Base-by-base conservation (phyloP, 352 stramenopile species). In the Phytophthora capsici region DNA sequence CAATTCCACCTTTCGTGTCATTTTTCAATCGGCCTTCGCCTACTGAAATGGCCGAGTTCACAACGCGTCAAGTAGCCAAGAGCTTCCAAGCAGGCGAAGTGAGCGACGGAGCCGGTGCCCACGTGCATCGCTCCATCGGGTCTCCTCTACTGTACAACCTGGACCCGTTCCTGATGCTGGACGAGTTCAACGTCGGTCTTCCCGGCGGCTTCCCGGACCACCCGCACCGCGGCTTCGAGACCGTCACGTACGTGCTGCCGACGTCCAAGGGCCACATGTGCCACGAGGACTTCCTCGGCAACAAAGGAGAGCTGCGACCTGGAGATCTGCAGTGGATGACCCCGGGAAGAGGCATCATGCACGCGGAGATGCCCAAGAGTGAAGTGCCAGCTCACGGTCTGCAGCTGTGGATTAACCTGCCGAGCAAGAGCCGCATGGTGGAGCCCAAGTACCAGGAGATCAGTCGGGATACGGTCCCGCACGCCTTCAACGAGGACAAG, bases 221-320 rank as follows among this genome's bases (percentile, higher is more conserved):
- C 79, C 88, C 89, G 23, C 93, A 98, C 75, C 73, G 88, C 46
- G 91, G 93, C 43, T 98, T 98, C 68, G 77, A 96, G 44, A 98
- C 90, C 10, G 73, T 98, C 13, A 98, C 93, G 28, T 97, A 96
- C 73, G 78, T 93, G 65, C 68, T 97, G 45, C 77, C 73, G 19
- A 57, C 64, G 17, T 80, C 70, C 61, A 80, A 91, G 59, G 91
- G 93, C 41, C 84, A 88, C 32, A 92, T 98, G 73, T 67, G 70
- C 7, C 91, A 98, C 77, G 73, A 92, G 38, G 91, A 98, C 80
- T 94, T 86, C 53, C 63, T 76, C 5, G 74, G 77, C 61, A 76
- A 86, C 66, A 82, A 82, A 56, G 77, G 77, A 49, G 63, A 78
- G 54, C 54, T 86, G 5, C 70, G 65, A 2, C 62, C 77, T 14